phyloP scores from a whole-genome alignment of 306 rosid genomes.

The Trichosanthes truncata region DNA sequence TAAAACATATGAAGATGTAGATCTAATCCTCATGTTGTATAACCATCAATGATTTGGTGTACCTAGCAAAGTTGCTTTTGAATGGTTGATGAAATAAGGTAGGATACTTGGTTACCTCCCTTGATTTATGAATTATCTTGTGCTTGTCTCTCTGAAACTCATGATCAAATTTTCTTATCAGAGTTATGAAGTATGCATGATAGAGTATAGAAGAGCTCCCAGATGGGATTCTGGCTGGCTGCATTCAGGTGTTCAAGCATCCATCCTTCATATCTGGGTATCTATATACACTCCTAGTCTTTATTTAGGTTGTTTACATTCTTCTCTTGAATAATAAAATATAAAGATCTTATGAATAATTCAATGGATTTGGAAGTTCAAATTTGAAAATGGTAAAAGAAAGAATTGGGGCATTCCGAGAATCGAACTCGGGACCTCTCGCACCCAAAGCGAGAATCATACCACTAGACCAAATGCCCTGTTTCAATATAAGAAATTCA shows the following conservation, averaged over 20 bases:
- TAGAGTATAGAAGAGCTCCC: not conserved
- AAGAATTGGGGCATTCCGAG: conserved; percentile 13
- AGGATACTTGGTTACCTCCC: not conserved
- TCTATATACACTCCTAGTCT: not conserved
- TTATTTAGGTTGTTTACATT: not conserved
- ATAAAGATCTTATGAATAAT: not conserved
- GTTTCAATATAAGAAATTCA: not conserved
- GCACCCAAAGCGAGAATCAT: not conserved
- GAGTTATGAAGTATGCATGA: not conserved
- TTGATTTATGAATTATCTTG: not conserved
- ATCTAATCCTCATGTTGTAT: not conserved
- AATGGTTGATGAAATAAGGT: not conserved
- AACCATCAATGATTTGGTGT: not conserved
- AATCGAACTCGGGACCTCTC: not conserved
- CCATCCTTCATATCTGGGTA: not conserved
- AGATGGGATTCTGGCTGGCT: not conserved
- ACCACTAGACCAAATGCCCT: conserved; percentile 3
- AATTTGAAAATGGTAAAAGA: not conserved
- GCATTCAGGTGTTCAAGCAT: not conserved
- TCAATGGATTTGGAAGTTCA: not conserved
- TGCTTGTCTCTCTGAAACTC: not conserved
- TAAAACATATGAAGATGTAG: not conserved
- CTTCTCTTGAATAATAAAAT: not conserved
- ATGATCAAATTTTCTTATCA: not conserved
- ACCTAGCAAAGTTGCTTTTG: not conserved